Base-by-base conservation (phyloP, 2,329 filamentous ascomycete genomes). In the Coniochaeta hoffmannii region DNA sequence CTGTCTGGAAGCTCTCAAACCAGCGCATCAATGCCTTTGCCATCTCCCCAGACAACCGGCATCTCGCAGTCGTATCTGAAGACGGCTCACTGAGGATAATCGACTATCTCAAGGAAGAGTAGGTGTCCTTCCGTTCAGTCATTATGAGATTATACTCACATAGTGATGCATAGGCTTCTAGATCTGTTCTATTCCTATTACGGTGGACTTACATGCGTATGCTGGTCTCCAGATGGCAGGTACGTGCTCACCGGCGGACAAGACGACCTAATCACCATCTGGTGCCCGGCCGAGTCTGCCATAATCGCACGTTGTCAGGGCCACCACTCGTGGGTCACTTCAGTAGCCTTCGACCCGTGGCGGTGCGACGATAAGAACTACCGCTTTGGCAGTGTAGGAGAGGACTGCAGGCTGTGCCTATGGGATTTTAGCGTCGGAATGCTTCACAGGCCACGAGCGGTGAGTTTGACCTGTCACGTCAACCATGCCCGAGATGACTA, bases 401-500 rank as follows among this genome's bases (percentile, higher is more conserved):
- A 97, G 68, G 94, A 99, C 68, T 90, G 92, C 64, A 81, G 91
- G 56, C 76, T 99, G 17, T 83, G 96, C 57, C 76, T 99, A 12
- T 99, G 94, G 94, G 94, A 99, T 74, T 99, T 99, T 69, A 96
- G 87, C 61, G 90, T 96, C 41, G 91, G 91, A 63, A 97, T 97
- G 93, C 78, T 99, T 64, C 89, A 95, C 70, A 82, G 92, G 58
- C 93, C 94, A 19, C 93, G 93, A 62, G 65, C 63, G 31, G 88
- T 91, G 75, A 66, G 88, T 81, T 53, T 53, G 59, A 31, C 64
- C 61, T 59, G 60, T 57, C 62, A 60, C 22, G 53, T 64, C 19
- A 28, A 51, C 26, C 51, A 4, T 53, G 36, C n/a, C n/a, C 28
- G 46, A 36, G 55, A 26, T 51, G 7, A 11, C 36, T 41, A 41